Evolutionary conservation across 208 protist species (phyloP), one percentile per base, ranked within the genome.

Genomic region (Leishmania tarentolae): DNA sequence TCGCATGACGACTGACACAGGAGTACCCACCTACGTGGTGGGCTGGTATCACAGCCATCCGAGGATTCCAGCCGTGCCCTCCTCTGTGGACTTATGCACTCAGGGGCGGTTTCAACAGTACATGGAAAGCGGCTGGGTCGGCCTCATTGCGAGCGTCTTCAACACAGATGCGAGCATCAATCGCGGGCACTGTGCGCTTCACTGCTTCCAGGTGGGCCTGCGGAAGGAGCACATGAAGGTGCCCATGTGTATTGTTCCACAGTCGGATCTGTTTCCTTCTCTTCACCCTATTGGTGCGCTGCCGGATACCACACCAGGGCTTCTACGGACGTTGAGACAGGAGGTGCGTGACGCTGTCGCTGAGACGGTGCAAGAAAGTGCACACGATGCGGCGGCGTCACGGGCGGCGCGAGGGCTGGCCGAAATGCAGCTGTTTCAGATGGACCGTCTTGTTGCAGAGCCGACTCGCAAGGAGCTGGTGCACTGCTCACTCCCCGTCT

Each of bases 21-120:
- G 89, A 19, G 57, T 75, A 6, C 59, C 15, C 5, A 94, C 91
- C 17, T 84, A 86, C 21, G 93, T 97, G 7, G 82, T 97, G 40
- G 94, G 93, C 5, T 98, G 95, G 95, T 97, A 96, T 85, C 95
- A 98, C 88, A 94, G 88, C 75, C 94, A 98, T 72, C 95, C 94
- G 5, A 87, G 90, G 44, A 95, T 97, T 47, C 93, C 91, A 3
- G 87, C 86, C 15, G 90, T 88, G 76, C 93, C 94, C 0, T 96
- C 93, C 40, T 63, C 78, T 7, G 89, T 97, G 1, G 95, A 98
- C 81, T 80, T 97, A 31, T 59, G 79, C 65, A 95, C 91, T 44
- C 95, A 98, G 88, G 24, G n/a, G n/a, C 77, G 83, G 52, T 95
- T 80, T 52, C 81, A 96, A 61, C 94, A 96, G 83, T 78, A 88